Evolutionary conservation across 768 basidiomycete genomes (phyloP).

Genomic region (Psilocybe subaeruginosa): DNA sequence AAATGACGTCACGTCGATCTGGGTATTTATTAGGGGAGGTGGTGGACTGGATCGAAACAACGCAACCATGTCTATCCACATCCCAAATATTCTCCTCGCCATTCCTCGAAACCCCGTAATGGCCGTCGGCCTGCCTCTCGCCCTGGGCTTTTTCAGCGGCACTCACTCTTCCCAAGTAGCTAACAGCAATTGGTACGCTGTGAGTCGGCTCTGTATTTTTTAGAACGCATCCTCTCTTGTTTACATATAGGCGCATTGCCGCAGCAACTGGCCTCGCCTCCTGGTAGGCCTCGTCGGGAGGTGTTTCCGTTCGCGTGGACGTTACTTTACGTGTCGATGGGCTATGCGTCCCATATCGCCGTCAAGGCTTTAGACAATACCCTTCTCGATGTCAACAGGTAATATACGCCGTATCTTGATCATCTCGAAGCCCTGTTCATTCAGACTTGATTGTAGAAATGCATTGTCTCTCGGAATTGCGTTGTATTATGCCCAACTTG

Average conservation of each 20-base stretch:
- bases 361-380: conserved; percentile 54
- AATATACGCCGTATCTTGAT: conserved; percentile 13
- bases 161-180: conserved; percentile 47
- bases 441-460: conserved; percentile 28
- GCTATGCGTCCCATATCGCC: conserved; percentile 67
- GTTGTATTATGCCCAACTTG: conserved; percentile 65
- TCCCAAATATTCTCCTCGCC: conserved; percentile 54
- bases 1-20: conserved; percentile 22
- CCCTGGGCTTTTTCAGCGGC: conserved; percentile 56
- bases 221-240: background rate
- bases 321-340: conserved; percentile 57
- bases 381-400: conserved; percentile 44
- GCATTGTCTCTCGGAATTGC: conserved; percentile 49
- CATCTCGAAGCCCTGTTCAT: background rate
- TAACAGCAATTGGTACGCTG: conserved; percentile 62
- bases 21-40: background rate
- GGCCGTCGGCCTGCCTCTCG: conserved; percentile 62
- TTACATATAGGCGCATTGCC: background rate
- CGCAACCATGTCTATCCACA: conserved; percentile 27
- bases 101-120: conserved; percentile 59
- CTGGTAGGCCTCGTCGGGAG: conserved; percentile 52
- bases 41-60: background rate
- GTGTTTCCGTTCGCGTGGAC: conserved; percentile 67
- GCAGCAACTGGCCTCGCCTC: conserved; percentile 52
- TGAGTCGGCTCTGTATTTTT: conserved; percentile 24